A percentile compares a stretch with the other conserved stretches of the same genome.
phyloP scores from a whole-genome alignment of 2,329 filamentous ascomycete genomes.

The Beauveria sp. region DNA sequence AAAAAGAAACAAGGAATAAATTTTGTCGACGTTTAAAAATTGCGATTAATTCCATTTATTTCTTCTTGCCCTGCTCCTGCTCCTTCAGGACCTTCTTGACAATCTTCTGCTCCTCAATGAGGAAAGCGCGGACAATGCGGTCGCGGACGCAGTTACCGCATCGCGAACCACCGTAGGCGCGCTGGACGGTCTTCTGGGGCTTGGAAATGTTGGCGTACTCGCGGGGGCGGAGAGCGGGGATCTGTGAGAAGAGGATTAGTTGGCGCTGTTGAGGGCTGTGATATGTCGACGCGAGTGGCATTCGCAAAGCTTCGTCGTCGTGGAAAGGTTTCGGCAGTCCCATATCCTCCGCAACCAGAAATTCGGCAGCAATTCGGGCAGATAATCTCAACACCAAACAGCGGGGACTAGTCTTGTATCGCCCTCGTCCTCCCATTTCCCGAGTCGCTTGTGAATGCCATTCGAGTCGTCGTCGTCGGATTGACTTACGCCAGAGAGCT shows the following conservation, averaged over 20 bases:
- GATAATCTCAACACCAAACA: not conserved
- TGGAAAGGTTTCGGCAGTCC: not conserved
- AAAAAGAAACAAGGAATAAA: constrained; percentile 13
- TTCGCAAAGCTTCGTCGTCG: not conserved
- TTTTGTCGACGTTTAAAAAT: constrained; percentile 5
- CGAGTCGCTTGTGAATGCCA: not conserved
- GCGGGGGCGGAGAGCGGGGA: constrained; percentile 94
- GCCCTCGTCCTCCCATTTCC: not conserved
- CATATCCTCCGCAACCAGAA: not conserved
- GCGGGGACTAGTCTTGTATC: not conserved
- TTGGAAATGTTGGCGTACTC: constrained; percentile 96
- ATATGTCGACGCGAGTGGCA: constrained; percentile 1
- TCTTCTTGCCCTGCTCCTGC: constrained; percentile 70
- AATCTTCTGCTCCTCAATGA: constrained; percentile 99
- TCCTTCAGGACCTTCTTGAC: constrained; percentile 99
- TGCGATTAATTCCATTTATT: constrained; percentile 42
- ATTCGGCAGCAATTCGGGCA: not conserved
- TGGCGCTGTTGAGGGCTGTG: not conserved
- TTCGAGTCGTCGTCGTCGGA: constrained; percentile 2
- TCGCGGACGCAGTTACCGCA: constrained; percentile 98
- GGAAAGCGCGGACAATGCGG: constrained; percentile 93
- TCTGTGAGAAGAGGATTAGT: constrained; percentile 40
- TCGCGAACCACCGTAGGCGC: constrained; percentile 96
- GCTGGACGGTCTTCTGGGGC: constrained; percentile 99
- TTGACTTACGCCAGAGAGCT: constrained; percentile 90